Evolutionary conservation across 2,329 filamentous ascomycete genomes (phyloP), one percentile per base, ranked within the genome.

Genomic region (Fusarium fujikuroi): DNA sequence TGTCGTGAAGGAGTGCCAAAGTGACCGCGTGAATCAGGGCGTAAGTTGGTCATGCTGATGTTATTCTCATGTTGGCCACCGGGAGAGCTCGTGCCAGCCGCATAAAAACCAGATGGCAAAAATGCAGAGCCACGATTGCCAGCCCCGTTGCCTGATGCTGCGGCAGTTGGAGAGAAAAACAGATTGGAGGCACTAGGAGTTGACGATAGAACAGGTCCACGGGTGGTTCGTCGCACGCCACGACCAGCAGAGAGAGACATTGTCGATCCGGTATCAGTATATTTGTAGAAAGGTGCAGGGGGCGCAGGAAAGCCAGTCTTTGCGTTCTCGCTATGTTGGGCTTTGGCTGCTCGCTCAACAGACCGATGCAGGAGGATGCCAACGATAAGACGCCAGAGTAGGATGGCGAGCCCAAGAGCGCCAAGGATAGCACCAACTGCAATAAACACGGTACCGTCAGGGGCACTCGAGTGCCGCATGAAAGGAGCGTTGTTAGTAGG

Each of bases 361-460:
- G 93, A 96, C 66, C 95, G 93, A 82, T 98, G 95, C 66, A 99
- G 90, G 46, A 95, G 92, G 88, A 94, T 97, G 68, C 93, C 95
- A 66, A 98, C 91, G 63, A 98, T 88, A 57, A 88, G 92, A 69
- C 95, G 93, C 96, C 96, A 99, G 65, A 92, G 87, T 18, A 99
- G 87, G 49, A 98, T 90, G n/a, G 91, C 91, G 14, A 94, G 85
- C 16, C 91, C 94, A 72, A 98, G 90, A 74, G 95, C 92, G 21
- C 94, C 96, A 11, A 99, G 89, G 34, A 94, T 92, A 32, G 95
- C 93, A 50, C 96, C 96, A 2, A 98, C 96, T 28, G 91, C 92
- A 77, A 99, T 99, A 84, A 99, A 99, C 66, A 99, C 92, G 8
- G 95, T 98, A 61, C 96, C 96, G 78, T 98, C 93, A 5, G 96